Evolutionary conservation across 1,284 basidiomycete species (phyloP).

Genomic region (Sporisorium reilianum): DNA sequence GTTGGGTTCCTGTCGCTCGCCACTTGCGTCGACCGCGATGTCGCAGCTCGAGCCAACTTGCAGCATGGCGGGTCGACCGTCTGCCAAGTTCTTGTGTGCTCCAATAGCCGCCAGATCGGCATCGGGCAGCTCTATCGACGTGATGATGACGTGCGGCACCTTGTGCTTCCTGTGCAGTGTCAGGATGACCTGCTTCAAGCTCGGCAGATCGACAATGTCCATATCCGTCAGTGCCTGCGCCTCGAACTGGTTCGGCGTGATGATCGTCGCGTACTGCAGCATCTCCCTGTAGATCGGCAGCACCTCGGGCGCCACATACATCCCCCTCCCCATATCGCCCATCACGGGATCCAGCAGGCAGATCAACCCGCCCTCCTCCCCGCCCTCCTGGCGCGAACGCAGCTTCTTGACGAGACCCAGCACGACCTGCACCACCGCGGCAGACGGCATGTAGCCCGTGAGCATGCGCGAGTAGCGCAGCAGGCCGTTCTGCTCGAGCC

Average conservation of each 20-base stretch:
- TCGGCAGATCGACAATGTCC: constrained; percentile 76
- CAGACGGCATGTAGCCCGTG: constrained; percentile 83
- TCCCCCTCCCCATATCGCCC: constrained; percentile 72
- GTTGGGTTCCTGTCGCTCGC: constrained; percentile 18
- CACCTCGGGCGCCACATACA: constrained; percentile 90
- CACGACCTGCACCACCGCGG: constrained; percentile 80
- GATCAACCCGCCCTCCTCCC: constrained; percentile 72
- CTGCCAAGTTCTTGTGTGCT: constrained; percentile 27
- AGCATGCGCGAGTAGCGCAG: constrained; percentile 61
- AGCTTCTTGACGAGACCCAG: constrained; percentile 77
- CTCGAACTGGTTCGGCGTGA: constrained; percentile 98
- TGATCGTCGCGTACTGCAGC: constrained; percentile 84
- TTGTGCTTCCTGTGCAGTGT: constrained; percentile 80
- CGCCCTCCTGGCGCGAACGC: constrained; percentile 72
- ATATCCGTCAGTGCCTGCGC: constrained; percentile 75
- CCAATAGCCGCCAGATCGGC: constrained; percentile 54
- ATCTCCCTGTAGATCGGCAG: constrained; percentile 87
- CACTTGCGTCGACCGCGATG: constrained; percentile 29
- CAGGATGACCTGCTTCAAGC: constrained; percentile 78
- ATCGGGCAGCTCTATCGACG: constrained; percentile 76
- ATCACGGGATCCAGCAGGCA: constrained; percentile 83
- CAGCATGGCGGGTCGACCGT: constrained; percentile 57
- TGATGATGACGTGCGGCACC: constrained; percentile 90
- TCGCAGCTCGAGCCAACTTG: constrained; percentile 68
- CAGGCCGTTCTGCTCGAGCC: constrained; percentile 60